A percentile compares a stretch with the other conserved stretches of the same genome.
Evolutionary conservation across 495 filamentous ascomycete genomes (phyloP).

Genomic region (Aspergillus nidulans): DNA sequence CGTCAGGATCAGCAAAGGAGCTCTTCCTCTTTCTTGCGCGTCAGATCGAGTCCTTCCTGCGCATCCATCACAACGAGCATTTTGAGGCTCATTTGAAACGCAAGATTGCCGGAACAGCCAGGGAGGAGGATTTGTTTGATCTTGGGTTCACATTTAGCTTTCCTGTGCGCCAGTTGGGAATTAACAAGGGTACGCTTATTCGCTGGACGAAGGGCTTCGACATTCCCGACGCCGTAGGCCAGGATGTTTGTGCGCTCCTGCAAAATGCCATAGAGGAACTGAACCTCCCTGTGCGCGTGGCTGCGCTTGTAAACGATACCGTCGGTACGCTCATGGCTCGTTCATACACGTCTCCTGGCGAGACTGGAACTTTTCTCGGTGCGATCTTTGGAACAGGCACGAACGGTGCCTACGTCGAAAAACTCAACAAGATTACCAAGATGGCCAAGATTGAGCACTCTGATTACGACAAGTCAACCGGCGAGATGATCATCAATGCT

Average conservation of each 20-base stretch:
- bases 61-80: conserved; percentile 83
- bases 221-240: conserved; percentile 84
- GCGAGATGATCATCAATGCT: conserved; percentile 95
- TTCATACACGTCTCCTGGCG: conserved; percentile 88
- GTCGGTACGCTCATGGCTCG: conserved; percentile 97
- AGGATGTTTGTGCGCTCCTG: conserved; percentile 88
- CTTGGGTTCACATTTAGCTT: conserved; percentile 98
- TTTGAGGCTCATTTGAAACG: conserved; percentile 67
- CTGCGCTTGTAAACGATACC: conserved; percentile 94
- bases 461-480: conserved; percentile 75
- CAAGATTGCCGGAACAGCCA: conserved; percentile 42
- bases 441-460: conserved; percentile 39
- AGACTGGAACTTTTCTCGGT: conserved; percentile 79
- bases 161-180: conserved; percentile 86
- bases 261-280: conserved; percentile 89
- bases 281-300: conserved; percentile 81
- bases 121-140: conserved; percentile 72
- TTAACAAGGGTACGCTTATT: conserved; percentile 88
- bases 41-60: conserved; percentile 83
- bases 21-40: conserved; percentile 91
- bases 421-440: conserved; percentile 47
- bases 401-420: conserved; percentile 83
- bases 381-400: conserved; percentile 92
- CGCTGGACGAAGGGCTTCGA: conserved; percentile 99
- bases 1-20: conserved; percentile 77